These are phyloP conservation scores for Paecilomyces dactylethromorphus DNA, from an alignment of 2,329 filamentous ascomycete species.

Conservation along the genomic window DNA sequence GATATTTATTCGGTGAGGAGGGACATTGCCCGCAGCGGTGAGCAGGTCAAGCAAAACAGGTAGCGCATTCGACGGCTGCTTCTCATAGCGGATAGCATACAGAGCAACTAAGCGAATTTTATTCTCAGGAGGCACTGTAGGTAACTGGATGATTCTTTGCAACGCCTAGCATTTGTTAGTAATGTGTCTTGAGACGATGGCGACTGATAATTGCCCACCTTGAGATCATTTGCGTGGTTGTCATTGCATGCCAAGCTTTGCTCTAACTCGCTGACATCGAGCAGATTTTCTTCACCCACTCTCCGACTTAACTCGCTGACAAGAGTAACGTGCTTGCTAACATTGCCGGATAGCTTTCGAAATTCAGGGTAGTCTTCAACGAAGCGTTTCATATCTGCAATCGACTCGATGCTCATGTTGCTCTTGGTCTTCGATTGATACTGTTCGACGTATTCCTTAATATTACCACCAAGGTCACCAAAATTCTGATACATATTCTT, in stretches of 20 bases:
- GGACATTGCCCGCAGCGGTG: conserved; percentile 72
- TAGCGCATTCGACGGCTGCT: conserved; percentile 74
- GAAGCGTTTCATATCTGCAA: conserved; percentile 97
- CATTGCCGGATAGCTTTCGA: conserved; percentile 90
- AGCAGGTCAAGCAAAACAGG: conserved; percentile 83
- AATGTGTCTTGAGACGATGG: background rate
- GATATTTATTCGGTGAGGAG: conserved; percentile 66
- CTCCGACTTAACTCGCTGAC: conserved; percentile 88
- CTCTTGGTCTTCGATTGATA: conserved; percentile 98
- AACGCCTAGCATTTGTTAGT: conserved; percentile 52
- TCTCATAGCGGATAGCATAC: conserved; percentile 91
- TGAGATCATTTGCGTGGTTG: conserved; percentile 86
- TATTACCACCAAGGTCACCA: conserved; percentile 87
- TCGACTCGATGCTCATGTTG: conserved; percentile 92
- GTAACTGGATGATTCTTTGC: conserved; percentile 77
- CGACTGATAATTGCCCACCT: conserved; percentile 47
- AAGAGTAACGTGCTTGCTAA: conserved; percentile 95
- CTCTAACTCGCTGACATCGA: conserved; percentile 97
- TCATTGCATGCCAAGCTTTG: conserved; percentile 96
- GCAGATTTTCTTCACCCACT: conserved; percentile 74
- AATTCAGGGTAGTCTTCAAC: conserved; percentile 99
- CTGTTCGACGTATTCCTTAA: conserved; percentile 98
- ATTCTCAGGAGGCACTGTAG: conserved; percentile 68
- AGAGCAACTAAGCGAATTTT: conserved; percentile 87
- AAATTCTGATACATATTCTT: conserved; percentile 99